Evolutionary conservation across 2,329 filamentous ascomycete species (phyloP), one percentile per base, ranked within the genome.

Genomic region (Clonostachys rhizophaga): DNA sequence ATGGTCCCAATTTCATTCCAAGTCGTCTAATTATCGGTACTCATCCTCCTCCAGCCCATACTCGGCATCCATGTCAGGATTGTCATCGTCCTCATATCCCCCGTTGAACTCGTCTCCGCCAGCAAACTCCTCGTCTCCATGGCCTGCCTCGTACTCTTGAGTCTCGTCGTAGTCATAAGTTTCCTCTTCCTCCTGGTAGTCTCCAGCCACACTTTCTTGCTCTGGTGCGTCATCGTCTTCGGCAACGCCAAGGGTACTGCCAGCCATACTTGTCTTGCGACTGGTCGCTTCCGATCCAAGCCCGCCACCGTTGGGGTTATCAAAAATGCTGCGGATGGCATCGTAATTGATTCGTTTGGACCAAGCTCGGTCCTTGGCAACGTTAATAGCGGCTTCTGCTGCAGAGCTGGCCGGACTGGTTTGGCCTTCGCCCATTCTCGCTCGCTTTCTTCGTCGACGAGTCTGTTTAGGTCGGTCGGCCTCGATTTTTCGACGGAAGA

Each of bases 341-440:
- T 80, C 77, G 63, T 89, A 90, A 55, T 90, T 89, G 60, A 91
- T 87, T 58, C 87, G 84, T 64, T 84, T 87, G 52, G 83, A 88
- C 66, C 83, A 86, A 1, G 78, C 79, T 42, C 85, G 74, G 47
- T 81, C 79, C 62, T 86, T 84, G 60, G 88, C 72, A 54, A 86
- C 84, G 47, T 80, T 78, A 51, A 81, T 74, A 13, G 84, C 84
- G 2, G 86, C 86, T 60, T 89, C 86, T 4, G 78, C 83, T 0
- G 87, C 82, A 2, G 81, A 84, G 30, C 76, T 82, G 14, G 86
- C 86, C 0, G 84, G 81, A 20, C 78, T 81, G 14, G 78, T 76
- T 58, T 86, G 80, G 10, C 82, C 81, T 55, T 86, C 83, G 20
- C 81, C 81, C 57, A 84, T 83, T 16, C 79, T 67, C 2, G 81